Evolutionary conservation across 139 green algal genomes (phyloP).

Genomic region (Raphidocelis subcapitata): DNA sequence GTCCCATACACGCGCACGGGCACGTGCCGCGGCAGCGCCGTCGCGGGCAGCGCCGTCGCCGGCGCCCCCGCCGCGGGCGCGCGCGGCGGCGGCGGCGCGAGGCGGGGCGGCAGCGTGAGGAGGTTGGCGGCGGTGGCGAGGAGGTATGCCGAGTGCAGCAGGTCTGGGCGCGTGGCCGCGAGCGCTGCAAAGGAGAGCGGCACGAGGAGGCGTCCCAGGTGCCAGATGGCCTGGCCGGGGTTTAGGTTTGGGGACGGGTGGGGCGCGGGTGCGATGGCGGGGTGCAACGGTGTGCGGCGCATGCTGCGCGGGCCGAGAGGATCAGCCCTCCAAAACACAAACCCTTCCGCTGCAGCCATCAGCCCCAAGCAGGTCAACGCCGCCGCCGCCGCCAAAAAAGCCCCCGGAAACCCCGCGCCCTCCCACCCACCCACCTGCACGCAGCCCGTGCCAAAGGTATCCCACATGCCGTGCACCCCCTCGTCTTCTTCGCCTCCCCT

Average conservation of each 20-base stretch:
- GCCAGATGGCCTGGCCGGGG: neutral
- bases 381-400: no score
- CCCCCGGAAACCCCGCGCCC: no score
- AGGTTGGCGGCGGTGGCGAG: neutral
- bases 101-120: no score
- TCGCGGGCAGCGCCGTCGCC: constrained; percentile 14
- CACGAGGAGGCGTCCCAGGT: neutral
- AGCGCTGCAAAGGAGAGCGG: constrained; percentile 14
- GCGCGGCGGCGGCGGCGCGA: no score
- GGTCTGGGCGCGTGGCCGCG: constrained; percentile 9
- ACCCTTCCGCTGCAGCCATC: no score
- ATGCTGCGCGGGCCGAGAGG: no score
- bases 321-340: no score
- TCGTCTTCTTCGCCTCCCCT: neutral
- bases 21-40: neutral
- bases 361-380: no score
- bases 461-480: neutral
- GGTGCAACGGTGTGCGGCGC: no score
- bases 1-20: constrained; percentile 13
- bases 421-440: constrained; percentile 13
- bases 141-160: constrained; percentile 21
- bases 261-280: no score
- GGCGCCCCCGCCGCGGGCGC: no score
- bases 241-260: no score
- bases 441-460: constrained; percentile 8